A percentile compares a stretch with the other conserved stretches of the same genome.
phyloP scores from a whole-genome alignment of 1,284 basidiomycete genomes.

The Porodaedalea pini region DNA sequence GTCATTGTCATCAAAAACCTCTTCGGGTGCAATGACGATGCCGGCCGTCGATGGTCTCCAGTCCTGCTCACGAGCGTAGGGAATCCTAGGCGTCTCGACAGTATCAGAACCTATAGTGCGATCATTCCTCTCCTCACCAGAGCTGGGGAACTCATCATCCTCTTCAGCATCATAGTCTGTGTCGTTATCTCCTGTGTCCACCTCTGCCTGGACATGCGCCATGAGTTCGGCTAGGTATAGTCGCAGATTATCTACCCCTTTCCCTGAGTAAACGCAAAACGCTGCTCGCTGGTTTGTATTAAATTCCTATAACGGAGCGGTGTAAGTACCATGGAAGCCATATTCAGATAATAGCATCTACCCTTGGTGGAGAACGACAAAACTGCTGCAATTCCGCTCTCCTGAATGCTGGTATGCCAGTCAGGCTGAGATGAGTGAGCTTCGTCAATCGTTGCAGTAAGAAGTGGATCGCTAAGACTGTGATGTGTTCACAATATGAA shows the following conservation, averaged over 20 bases:
- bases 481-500: constrained; percentile 96
- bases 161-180: constrained; percentile 72
- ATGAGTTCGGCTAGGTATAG: constrained; percentile 72
- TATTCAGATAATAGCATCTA: constrained; percentile 36
- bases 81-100: constrained; percentile 11
- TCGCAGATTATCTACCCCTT: constrained; percentile 83
- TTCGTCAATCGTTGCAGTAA: constrained; percentile 84
- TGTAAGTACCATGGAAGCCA: not conserved
- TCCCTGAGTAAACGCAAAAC: constrained; percentile 97
- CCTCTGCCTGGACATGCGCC: constrained; percentile 53
- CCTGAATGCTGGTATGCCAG: constrained; percentile 92
- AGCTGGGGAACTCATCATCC: constrained; percentile 32
- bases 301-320: constrained; percentile 65
- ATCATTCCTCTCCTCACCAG: constrained; percentile 2
- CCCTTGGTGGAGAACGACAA: constrained; percentile 84
- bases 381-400: constrained; percentile 85
- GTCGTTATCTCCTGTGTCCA: constrained; percentile 48
- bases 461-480: constrained; percentile 88
- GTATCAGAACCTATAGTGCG: not conserved
- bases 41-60: not conserved
- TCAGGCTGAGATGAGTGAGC: constrained; percentile 92
- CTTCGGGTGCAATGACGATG: constrained; percentile 11
- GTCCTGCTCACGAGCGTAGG: not conserved
- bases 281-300: constrained; percentile 87
- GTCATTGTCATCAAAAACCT: constrained; percentile 11